Evolutionary conservation across 2,329 filamentous ascomycete species (phyloP), one percentile per base, ranked within the genome.

Genomic region (Furcasterigmium furcatum): DNA sequence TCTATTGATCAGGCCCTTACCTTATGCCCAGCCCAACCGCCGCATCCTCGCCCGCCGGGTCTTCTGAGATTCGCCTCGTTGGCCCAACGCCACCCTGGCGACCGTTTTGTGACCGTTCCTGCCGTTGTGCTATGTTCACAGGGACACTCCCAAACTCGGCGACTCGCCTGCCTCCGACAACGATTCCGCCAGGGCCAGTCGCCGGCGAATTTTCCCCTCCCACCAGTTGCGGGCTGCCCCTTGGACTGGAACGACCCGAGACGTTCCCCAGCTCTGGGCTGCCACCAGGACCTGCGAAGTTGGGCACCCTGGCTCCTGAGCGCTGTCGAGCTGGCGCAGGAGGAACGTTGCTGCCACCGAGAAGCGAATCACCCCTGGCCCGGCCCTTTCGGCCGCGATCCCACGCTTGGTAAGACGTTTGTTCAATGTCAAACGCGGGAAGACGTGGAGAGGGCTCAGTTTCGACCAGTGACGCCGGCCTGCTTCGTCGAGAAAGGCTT

Each of bases 371-470:
- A 9, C 41, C 41, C 27, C 44, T 38, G 9, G 29, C 39, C 1
- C 29, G 35, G 14, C 41, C 24, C 9, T 5, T 38, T 14, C 56
- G 48, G 24, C 46, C 45, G 27, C 57, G 52, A 22, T 55, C 56
- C 53, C 58, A 63, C 1, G 51, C 52, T 24, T 48, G 52, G 36
- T 62, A 65, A 43, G 58, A 61, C 3, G 59, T 62, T 12, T 30
- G 42, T n/a, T 56, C 51, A 13, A 62, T 52, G 12, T 62, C 59
- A 1, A 65, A 61, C 4, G 52, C 52, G 3, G 49, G 38, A 4
- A 66, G 54, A 4, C 61, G 58, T 1, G 71, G 70, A 9, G 68
- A 72, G 0, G 71, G 71, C 47, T 73, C 70, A 2, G 71, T 72
- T 47, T 72, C 66, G 8, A 71, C 64, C n/a, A 70, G 52, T 21